Percentiles rank a stretch among this genome's conserved stretches.
phyloP scores from a whole-genome alignment of 805 yeast genomes.

The Ogataea dorogensis region DNA sequence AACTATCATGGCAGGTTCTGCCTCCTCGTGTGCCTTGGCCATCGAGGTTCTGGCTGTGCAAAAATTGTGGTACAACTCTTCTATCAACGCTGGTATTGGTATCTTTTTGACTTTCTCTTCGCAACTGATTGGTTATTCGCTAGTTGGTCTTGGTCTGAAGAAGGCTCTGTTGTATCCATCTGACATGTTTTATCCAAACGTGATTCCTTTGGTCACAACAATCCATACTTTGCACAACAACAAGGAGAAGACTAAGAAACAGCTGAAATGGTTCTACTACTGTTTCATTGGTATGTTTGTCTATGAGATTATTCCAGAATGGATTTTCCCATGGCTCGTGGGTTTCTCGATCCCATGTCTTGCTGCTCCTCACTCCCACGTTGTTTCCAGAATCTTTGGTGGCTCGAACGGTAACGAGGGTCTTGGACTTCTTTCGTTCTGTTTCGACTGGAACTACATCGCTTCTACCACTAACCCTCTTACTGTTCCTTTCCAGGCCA shows the following conservation, averaged over 20 bases:
- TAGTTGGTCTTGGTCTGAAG: constrained; percentile 30
- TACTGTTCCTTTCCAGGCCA: constrained; percentile 31
- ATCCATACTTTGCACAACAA: constrained; percentile 29
- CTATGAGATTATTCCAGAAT: constrained; percentile 34
- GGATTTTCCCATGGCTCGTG: constrained; percentile 31
- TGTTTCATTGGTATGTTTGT: constrained; percentile 26
- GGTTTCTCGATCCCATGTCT: constrained; percentile 33
- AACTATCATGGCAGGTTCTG: constrained; percentile 36
- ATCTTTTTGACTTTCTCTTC: constrained; percentile 34
- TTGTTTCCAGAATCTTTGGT: constrained; percentile 33
- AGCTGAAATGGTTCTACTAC: constrained; percentile 26
- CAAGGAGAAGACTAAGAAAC: constrained; percentile 21
- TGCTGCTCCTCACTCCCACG: constrained; percentile 27
- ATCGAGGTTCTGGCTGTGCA: constrained; percentile 36
- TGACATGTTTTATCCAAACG: constrained; percentile 39
- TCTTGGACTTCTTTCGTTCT: constrained; percentile 29
- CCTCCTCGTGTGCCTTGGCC: constrained; percentile 31
- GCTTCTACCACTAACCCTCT: constrained; percentile 31
- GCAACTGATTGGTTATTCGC: constrained; percentile 32
- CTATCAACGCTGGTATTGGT: constrained; percentile 28
- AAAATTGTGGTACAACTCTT: constrained; percentile 31
- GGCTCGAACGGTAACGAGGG: constrained; percentile 37
- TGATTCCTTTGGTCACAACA: constrained; percentile 34
- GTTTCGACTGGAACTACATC: constrained; percentile 36
- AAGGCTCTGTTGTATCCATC: constrained; percentile 26